Evolutionary conservation across 257 asterid genomes (phyloP), one percentile per base, ranked within the genome.

Genomic region (Rubia yunnanensis): DNA sequence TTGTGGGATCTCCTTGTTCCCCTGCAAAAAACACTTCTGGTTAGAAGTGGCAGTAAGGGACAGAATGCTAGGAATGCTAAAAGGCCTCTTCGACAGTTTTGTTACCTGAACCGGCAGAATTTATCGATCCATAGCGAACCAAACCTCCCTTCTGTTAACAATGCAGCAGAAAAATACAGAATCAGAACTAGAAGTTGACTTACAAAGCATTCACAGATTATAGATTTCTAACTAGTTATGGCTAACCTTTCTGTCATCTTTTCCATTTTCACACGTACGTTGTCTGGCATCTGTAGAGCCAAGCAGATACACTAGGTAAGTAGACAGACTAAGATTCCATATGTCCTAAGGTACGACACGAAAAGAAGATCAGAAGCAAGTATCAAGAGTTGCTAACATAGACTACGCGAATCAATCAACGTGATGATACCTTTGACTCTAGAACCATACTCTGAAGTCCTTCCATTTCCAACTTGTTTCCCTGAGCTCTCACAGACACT

Each of bases 1-100:
- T 90, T 5, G 95, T 85, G 7, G 96, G 95, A 77, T 90, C 96
- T 69, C 92, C 97, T 82, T 76, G 89, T 52, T 90, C 92, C 60
- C 46, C 97, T 87, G 96, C 78, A 78, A 54, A n/a, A 54, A 69
- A 17, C 70, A 56, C 68, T 65, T 63, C 62, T 49, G 8, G 72
- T 80, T 54, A 76, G 73, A 63, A 75, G 6, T 35, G 6, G n/a
- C n/a, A n/a, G 3, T 30, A 63, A 39, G 34, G 17, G 2, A 24
- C 67, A 41, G 14, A 63, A 15, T 39, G 54, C 11, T 26, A 6
- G 39, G 36, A 6, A 39, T 24, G 67, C 32, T 24, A 44, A 41
- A 31, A 14, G 27, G 26, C 28, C 18, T 46, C 10, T 8, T 46
- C 11, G 23, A 23, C 41, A 23, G 22, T 35, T 35, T 36, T 23